A percentile compares a stretch with the other conserved stretches of the same genome.
These are phyloP conservation scores for Colletotrichum phormii DNA, from an alignment of 2,329 filamentous ascomycete genomes.

Conservation along the genomic window DNA sequence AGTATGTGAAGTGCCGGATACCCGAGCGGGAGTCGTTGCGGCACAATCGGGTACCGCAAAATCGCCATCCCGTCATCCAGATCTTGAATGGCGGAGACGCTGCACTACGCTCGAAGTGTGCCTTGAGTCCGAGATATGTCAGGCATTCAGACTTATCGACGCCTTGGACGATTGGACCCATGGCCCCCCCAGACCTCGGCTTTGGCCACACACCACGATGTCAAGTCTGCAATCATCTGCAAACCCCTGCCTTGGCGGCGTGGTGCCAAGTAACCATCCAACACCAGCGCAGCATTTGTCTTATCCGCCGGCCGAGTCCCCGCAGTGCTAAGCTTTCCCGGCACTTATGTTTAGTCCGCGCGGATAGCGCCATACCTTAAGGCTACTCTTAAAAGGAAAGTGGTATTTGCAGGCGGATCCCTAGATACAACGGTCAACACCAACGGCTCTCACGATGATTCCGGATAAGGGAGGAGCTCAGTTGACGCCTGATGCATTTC, in stretches of 20 bases:
- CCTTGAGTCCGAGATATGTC: not conserved
- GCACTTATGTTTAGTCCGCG: slow-evolving; percentile 12
- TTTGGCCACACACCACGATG: not conserved
- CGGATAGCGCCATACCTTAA: slow-evolving; percentile 7
- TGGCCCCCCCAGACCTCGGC: not conserved
- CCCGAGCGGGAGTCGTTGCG: not conserved
- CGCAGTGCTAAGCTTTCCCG: not conserved
- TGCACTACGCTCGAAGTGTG: not conserved
- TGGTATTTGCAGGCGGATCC: slow-evolving; percentile 18
- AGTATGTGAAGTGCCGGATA: slow-evolving; percentile 2
- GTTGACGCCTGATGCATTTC: not conserved
- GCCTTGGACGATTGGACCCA: not conserved
- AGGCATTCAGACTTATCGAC: not conserved
- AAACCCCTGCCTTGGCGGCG: slow-evolving; percentile 11
- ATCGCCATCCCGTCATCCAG: not conserved
- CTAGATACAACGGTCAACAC: not conserved
- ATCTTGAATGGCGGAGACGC: not conserved
- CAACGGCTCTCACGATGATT: slow-evolving; percentile 18
- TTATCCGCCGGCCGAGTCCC: slow-evolving; percentile 1
- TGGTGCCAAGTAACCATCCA: slow-evolving; percentile 2
- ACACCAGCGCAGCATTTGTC: not conserved
- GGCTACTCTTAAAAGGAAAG: slow-evolving; percentile 20
- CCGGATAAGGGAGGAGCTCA: slow-evolving; percentile 31
- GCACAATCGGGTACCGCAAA: not conserved
- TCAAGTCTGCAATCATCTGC: not conserved